Conservation (phyloP, 2,329 filamentous ascomycete genomes). For the Tolypocladium sp. region DNA sequence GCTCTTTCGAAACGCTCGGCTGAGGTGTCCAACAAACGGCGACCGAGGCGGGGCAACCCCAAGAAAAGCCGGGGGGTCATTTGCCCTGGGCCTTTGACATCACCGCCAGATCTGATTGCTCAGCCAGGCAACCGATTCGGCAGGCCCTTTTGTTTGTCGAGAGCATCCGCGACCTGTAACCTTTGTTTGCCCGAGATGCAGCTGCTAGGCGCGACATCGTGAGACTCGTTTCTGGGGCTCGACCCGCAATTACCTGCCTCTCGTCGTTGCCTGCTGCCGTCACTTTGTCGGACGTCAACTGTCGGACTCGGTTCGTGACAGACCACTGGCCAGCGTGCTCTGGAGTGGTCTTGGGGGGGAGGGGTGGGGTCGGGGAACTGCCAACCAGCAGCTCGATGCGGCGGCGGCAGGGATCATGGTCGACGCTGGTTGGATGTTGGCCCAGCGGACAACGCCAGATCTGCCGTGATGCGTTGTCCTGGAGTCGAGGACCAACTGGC, state of each 20-base stretch:
- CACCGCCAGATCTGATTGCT: neutral
- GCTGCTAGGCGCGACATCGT: neutral
- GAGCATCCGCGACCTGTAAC: neutral
- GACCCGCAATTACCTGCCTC: neutral
- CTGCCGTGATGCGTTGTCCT: neutral
- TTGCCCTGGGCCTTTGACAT: neutral
- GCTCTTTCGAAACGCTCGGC: neutral
- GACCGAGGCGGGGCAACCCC: neutral
- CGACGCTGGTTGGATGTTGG: neutral
- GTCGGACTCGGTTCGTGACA: neutral
- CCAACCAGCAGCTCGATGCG: neutral
- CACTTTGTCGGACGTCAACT: neutral
- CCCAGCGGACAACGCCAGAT: neutral
- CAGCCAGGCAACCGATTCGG: neutral
- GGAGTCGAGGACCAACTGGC: neutral
- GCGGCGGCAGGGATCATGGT: neutral
- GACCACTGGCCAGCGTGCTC: neutral
- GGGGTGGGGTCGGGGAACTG: neutral
- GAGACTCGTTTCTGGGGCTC: neutral
- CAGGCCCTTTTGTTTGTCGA: neutral
- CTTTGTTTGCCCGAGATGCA: neutral
- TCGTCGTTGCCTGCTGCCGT: neutral
- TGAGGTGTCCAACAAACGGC: neutral
- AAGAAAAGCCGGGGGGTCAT: neutral
- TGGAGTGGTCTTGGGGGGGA: neutral